Base-by-base conservation (phyloP, 768 basidiomycete species). In the Boletus coccyginus region DNA sequence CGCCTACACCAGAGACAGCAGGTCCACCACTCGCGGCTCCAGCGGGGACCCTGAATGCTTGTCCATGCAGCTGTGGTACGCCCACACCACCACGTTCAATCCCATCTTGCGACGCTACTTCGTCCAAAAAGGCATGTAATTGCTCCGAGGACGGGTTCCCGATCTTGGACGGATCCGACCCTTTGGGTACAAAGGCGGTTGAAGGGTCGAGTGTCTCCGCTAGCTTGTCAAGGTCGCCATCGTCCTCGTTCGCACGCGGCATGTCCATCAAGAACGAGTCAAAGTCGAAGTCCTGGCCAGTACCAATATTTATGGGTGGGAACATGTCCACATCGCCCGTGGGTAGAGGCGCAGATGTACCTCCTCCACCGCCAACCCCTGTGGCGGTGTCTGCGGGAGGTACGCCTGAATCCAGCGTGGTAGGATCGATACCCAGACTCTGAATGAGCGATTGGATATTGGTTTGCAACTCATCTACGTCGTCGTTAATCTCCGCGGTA, bases 391-490 rank as follows among this genome's bases (percentile, higher is more conserved):
- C 70, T 12, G 41, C 5, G 13, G 52, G 41, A 19, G 49, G 50
- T 7, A 39, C 0, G 3, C 42, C 11, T 10, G 62, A 40, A 33
- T 71, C 63, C 9, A 71, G 59, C n/a, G 64, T 14, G 8, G 42
- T 56, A 19, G 85, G 76, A 65, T 91, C 87, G 46, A 89, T 69
- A 8, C 88, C 88, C 45, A 92, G 78, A 46, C 80, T 80, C 59
- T 87, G 78, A 32, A 93, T 88, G 57, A 94, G 75, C 7, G 81
- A 81, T 56, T 90, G 81, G 42, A 95, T 84, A 56, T 82, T 85
- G 13, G 73, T 75, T 58, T 88, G 83, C 51, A 93, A 71, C 38
- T 82, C 81, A 59, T 86, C 84, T 29, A 94, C 88, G 53, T 90
- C 88, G 45, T 80, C 78, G 56, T 86, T 84, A 44, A 94, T 85